Percentiles rank a stretch among this genome's conserved stretches.
These are phyloP conservation scores for Lipomyces yamanashiensis DNA, from an alignment of 805 yeast species.

Conservation along the genomic window DNA sequence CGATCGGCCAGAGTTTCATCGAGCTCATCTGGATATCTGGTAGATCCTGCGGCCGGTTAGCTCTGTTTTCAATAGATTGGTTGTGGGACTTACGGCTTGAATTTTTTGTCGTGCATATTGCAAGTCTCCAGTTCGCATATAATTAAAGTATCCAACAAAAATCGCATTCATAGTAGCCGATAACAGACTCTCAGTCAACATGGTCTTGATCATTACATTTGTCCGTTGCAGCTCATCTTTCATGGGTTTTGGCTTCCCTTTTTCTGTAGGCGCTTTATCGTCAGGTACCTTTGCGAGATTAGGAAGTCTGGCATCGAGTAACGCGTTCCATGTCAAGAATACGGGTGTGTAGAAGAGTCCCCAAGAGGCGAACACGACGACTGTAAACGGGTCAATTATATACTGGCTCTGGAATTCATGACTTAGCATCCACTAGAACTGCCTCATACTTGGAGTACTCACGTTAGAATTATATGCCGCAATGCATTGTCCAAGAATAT, in stretches of 20 bases:
- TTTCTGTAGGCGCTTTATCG: background rate
- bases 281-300: background rate
- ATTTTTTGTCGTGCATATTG: conserved; percentile 10
- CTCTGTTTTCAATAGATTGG: background rate
- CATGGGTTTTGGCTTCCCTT: background rate
- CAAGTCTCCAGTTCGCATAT: conserved; percentile 9
- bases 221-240: conserved; percentile 8
- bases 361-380: conserved; percentile 21
- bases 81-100: background rate
- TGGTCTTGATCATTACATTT: conserved; percentile 19
- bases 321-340: conserved; percentile 16
- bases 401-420: background rate
- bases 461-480: conserved; percentile 12
- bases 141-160: conserved; percentile 15
- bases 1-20: conserved; percentile 26
- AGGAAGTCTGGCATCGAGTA: conserved; percentile 17
- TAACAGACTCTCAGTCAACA: conserved; percentile 21
- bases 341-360: conserved; percentile 23
- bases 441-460: background rate
- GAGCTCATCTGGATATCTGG: conserved; percentile 23
- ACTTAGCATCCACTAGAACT: no score
- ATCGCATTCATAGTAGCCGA: conserved; percentile 23
- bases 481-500: conserved; percentile 17
- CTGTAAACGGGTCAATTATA: background rate
- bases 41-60: conserved; percentile 11